A percentile compares a stretch with the other conserved stretches of the same genome.
Conservation (phyloP, 371 early-diverging fungal species). For the Fennellomyces sp. region DNA sequence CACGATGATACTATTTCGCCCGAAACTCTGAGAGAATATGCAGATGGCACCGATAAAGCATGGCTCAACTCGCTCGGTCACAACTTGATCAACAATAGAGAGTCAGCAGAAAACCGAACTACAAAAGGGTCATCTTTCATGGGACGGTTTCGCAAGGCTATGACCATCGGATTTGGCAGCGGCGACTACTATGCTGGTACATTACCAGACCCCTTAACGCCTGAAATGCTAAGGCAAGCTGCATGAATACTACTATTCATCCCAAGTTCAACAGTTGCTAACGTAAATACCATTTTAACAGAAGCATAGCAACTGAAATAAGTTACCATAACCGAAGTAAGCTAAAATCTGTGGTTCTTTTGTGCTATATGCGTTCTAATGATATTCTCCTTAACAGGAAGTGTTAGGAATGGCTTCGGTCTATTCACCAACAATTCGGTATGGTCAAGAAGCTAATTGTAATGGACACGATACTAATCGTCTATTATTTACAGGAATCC, state of each 20-base stretch:
- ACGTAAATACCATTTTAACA: too few species aligned
- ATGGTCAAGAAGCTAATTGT: background rate
- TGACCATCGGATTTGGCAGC: too few species aligned
- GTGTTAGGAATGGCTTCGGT: too few species aligned
- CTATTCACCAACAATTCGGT: background rate
- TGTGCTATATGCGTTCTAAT: too few species aligned
- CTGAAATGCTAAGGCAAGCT: background rate
- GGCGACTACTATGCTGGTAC: too few species aligned
- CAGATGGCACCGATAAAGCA: slow-evolving; percentile 4
- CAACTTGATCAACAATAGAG: background rate
- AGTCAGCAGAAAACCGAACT: background rate
- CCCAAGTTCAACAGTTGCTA: background rate
- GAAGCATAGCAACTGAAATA: too few species aligned
- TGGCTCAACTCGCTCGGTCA: slow-evolving; percentile 5
- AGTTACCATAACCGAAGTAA: background rate
- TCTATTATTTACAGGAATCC: too few species aligned
- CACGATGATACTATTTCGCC: slow-evolving; percentile 50
- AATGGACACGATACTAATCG: too few species aligned
- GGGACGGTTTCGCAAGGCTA: background rate
- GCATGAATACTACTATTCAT: background rate
- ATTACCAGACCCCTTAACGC: background rate
- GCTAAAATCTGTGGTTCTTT: too few species aligned
- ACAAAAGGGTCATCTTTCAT: background rate
- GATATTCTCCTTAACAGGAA: too few species aligned
- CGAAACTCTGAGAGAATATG: slow-evolving; percentile 7